Base-by-base conservation (phyloP, 2,329 filamentous ascomycete species). In the Paramyrothecium sp. region DNA sequence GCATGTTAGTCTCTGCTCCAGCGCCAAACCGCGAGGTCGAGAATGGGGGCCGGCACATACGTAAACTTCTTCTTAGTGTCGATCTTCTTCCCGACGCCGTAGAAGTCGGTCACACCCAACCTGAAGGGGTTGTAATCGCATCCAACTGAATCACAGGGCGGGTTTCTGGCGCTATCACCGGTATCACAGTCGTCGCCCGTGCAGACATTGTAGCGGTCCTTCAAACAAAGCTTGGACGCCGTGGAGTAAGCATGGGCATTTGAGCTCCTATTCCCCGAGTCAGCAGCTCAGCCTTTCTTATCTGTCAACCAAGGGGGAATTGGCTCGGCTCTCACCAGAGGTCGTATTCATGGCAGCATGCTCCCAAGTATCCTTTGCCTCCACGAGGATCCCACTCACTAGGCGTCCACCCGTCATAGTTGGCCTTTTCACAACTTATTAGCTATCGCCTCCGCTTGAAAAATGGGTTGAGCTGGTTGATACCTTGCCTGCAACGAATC, bases 271-370 rank as follows among this genome's bases (percentile, higher is more conserved):
- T 16, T 38, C 13, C 13, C 13, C 5, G 13, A 4, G 38, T 16
- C n/a, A 17, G n/a, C 13, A 4, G 13, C 38, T 16, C 5, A 7
- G 13, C 13, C 13, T 19, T 16, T 44, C 5, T 44, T 16, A 44
- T 16, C 38, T 3, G 5, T 44, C 38, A 19, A n/a, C n/a, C n/a
- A n/a, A n/a, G n/a, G n/a, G n/a, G n/a, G n/a, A n/a, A 7, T 16
- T 17, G 38, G 13, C 10, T 30, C 10, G 10, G 26, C 10, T 19
- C 13, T 44, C 82, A 26, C 51, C 79, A 81, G 61, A 82, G 79
- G 60, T 81, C 79, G 69, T 81, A 75, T 61, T 81, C 79, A 61
- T 78, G 78, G 61, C 79, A 82, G 74, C 79, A 82, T 2, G 75
- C 66, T 51, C 79, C 78, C 19, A 74, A 67, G 48, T 69, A 68